Base-by-base conservation (phyloP, 2,329 filamentous ascomycete genomes). In the Aureobasidium musti region DNA sequence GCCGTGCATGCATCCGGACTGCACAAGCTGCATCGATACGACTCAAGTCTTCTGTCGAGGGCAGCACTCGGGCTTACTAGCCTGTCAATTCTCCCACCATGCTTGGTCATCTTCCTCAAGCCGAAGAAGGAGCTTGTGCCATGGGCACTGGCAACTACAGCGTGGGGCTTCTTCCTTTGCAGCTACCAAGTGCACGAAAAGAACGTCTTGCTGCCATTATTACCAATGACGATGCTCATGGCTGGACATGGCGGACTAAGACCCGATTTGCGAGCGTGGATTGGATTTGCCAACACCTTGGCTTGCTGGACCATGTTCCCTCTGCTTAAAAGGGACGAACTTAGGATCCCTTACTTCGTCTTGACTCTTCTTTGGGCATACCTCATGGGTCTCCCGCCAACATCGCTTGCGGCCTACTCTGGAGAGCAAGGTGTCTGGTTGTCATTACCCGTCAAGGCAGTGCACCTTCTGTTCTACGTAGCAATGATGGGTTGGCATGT, bases 121-220 rank as follows among this genome's bases (percentile, higher is more conserved):
- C 95, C 95, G 0, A 86, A 86, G 56, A 93, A 89, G 72, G 86
- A 89, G 49, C 82, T 95, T 5, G 79, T 98, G 17, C 92, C 92
- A 0, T 84, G 91, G 41, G 91, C 91, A 0, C 86, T 98, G 67
- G 89, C 93, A 1, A 85, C 90, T 1, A 92, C 91, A 0, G 91
- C 93, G 1, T 99, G 95, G 95, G 94, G 90, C 0, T 99, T 99
- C 82, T 99, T 98, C 77, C 82, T 99, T 19, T 98, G 96, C 80
- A 96, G 92, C 73, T 99, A 96, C 77, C 95, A 99, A 76, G 96
- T 99, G 0, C 95, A 99, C 74, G 95, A 99, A 80, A 99, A 99
- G 84, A 97, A 93, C 71, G 92, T 97, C 0, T 82, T 99, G 5
- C 85, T 99, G 2, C 96, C 95, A 0, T 82, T 99, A 54, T 86